phyloP scores from a whole-genome alignment of 2,329 filamentous ascomycete species.

The Thielaviopsis ethacetica region DNA sequence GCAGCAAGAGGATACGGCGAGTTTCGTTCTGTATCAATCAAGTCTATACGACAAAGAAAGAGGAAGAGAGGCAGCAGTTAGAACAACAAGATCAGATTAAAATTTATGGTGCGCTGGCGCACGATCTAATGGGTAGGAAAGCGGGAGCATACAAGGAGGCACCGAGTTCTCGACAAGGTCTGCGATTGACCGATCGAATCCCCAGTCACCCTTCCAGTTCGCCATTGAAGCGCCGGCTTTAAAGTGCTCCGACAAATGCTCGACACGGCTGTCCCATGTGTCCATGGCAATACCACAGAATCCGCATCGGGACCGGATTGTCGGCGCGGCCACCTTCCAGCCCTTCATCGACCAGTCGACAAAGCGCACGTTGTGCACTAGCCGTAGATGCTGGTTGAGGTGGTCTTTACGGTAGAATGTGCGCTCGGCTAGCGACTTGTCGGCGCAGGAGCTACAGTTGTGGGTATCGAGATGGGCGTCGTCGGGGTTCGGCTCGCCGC shows the following conservation, averaged over 20 bases:
- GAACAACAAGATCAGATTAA: slow-evolving; percentile 15
- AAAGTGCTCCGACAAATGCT: slow-evolving; percentile 53
- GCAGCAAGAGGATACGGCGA: slow-evolving; percentile 38
- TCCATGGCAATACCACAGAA: slow-evolving; percentile 48
- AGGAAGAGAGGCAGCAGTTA: neutral
- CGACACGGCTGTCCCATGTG: slow-evolving; percentile 42
- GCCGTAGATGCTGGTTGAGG: slow-evolving; percentile 46
- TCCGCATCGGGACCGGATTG: slow-evolving; percentile 47
- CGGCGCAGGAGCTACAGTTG: slow-evolving; percentile 48
- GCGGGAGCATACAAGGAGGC: slow-evolving; percentile 40
- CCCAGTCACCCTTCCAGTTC: slow-evolving; percentile 55
- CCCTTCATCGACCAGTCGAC: slow-evolving; percentile 46
- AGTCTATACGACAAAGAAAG: slow-evolving; percentile 25
- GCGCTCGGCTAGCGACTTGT: slow-evolving; percentile 43
- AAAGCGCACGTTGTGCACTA: slow-evolving; percentile 47
- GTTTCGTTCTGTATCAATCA: slow-evolving; percentile 47
- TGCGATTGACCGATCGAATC: slow-evolving; percentile 44
- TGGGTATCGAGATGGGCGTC: slow-evolving; percentile 40
- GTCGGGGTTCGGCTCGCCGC: slow-evolving; percentile 37
- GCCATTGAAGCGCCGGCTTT: slow-evolving; percentile 50
- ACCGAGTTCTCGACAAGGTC: slow-evolving; percentile 51
- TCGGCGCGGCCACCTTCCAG: slow-evolving; percentile 43
- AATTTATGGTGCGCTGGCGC: slow-evolving; percentile 21
- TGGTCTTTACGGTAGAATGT: slow-evolving; percentile 54
- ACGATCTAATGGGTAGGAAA: slow-evolving; percentile 22